Evolutionary conservation across 2,329 filamentous ascomycete species (phyloP).

Genomic region (Aspergillus sp.): DNA sequence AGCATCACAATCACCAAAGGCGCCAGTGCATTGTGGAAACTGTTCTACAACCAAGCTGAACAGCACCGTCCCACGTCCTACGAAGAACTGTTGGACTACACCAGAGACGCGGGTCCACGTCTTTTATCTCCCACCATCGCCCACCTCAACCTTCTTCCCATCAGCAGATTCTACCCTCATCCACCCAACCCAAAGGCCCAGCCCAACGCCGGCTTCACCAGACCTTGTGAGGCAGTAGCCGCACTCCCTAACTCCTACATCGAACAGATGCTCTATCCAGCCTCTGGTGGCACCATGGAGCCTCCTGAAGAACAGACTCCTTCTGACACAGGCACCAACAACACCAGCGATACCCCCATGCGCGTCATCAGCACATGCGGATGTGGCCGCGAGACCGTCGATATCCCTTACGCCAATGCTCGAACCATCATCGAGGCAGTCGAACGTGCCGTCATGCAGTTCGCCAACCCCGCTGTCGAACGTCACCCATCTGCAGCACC

Average conservation of each 20-base stretch:
- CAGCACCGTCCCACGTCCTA: constrained; percentile 15
- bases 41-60: constrained; percentile 23
- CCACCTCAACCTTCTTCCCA: constrained; percentile 11
- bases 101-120: constrained; percentile 30
- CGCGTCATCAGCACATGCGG: background rate
- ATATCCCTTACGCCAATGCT: background rate
- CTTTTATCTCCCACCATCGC: constrained; percentile 20
- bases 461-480: constrained; percentile 29
- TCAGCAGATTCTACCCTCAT: constrained; percentile 23
- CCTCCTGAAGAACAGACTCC: background rate
- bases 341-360: background rate
- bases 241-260: constrained; percentile 11
- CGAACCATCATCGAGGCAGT: constrained; percentile 18
- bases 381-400: background rate
- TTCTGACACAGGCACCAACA: no score
- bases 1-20: constrained; percentile 2
- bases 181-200: constrained; percentile 4
- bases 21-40: constrained; percentile 17
- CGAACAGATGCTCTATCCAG: constrained; percentile 12
- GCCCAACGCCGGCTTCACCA: constrained; percentile 2
- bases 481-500: constrained; percentile 23
- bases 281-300: background rate
- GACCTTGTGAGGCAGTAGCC: constrained; percentile 12
- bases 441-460: constrained; percentile 23
- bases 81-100: constrained; percentile 14